Conservation (phyloP, 345 rosid species). For the Melaleuca alternifolia region DNA sequence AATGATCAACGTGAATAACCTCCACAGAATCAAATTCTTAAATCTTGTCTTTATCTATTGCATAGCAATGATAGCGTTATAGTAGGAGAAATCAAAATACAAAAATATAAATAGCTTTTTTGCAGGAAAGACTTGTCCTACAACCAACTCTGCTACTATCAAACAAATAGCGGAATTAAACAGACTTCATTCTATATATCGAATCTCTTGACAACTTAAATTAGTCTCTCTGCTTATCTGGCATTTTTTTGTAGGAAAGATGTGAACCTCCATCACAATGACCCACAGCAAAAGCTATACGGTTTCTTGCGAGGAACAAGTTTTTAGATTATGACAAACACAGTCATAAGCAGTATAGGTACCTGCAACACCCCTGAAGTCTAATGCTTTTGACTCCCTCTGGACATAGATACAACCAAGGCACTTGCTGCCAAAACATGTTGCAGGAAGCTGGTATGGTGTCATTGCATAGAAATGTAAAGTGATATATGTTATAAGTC, state of each 20-base stretch:
- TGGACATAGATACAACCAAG: constrained; percentile 92
- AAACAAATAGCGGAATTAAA: background rate
- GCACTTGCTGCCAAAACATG: constrained; percentile 71
- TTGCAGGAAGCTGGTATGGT: background rate
- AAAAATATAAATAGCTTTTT: background rate
- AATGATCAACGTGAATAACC: background rate
- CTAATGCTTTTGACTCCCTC: constrained; percentile 79
- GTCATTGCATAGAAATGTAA: background rate
- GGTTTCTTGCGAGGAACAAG: background rate
- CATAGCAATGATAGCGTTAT: background rate
- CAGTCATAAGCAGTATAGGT: background rate
- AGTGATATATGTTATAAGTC: background rate
- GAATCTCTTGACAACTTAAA: background rate
- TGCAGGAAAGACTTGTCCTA: background rate
- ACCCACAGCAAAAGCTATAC: background rate
- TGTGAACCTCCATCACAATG: background rate
- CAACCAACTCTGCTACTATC: background rate
- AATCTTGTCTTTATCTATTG: background rate
- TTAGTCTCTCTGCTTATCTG: background rate
- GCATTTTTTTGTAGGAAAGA: background rate
- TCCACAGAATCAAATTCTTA: background rate
- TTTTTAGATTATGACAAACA: background rate
- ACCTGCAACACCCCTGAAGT: constrained; percentile 96
- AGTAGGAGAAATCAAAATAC: background rate
- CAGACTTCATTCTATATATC: background rate